A percentile compares a stretch with the other conserved stretches of the same genome.
These are phyloP conservation scores for Entomortierella parvispora DNA, from an alignment of 192 early-diverging fungal genomes.

Conservation along the genomic window DNA sequence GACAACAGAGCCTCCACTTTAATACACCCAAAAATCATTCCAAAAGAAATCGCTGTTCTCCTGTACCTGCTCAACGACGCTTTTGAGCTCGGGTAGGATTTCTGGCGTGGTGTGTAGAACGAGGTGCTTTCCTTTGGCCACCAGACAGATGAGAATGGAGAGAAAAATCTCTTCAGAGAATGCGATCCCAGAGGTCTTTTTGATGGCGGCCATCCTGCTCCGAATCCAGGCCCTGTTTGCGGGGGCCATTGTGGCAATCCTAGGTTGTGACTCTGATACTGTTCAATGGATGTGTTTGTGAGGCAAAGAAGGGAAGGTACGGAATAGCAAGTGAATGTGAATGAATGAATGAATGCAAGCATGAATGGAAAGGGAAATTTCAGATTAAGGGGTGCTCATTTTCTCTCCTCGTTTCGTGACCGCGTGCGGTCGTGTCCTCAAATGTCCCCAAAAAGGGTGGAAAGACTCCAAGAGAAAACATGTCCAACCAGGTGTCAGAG, in stretches of 20 bases:
- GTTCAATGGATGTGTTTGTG: too few species aligned
- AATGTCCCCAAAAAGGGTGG: too few species aligned
- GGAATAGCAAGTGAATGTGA: too few species aligned
- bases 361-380: too few species aligned
- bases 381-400: too few species aligned
- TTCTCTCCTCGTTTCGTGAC: too few species aligned
- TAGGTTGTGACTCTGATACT: too few species aligned
- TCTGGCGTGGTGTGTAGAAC: slow-evolving; percentile 56
- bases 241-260: slow-evolving; percentile 46
- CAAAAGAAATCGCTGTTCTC: not conserved
- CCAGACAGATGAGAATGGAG: slow-evolving; percentile 64
- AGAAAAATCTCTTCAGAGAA: slow-evolving; percentile 66
- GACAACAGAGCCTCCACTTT: not conserved
- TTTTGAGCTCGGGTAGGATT: slow-evolving; percentile 53
- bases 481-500: too few species aligned
- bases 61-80: slow-evolving; percentile 61
- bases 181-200: slow-evolving; percentile 46
- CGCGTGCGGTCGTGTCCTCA: too few species aligned
- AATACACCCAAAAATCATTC: not conserved
- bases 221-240: slow-evolving; percentile 58
- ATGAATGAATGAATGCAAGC: too few species aligned
- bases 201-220: slow-evolving; percentile 54
- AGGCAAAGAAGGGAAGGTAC: too few species aligned
- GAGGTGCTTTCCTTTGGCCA: slow-evolving; percentile 60
- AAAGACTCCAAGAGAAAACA: too few species aligned